Base-by-base conservation (phyloP, 2,329 filamentous ascomycete species). In the Apiospora kogelbergensis region DNA sequence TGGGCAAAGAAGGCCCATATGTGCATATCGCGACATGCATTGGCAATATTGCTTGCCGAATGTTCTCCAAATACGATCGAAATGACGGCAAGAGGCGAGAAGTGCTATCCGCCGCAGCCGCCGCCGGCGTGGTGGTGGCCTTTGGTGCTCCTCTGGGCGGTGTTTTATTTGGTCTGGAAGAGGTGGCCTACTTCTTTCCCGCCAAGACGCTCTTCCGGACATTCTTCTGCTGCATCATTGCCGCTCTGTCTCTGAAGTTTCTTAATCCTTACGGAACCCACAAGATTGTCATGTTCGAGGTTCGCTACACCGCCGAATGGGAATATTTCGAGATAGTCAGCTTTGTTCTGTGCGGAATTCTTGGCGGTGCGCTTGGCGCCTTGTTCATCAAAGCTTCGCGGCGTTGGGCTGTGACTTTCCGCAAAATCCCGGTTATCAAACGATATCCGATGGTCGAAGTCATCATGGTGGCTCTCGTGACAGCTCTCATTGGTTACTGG, bases 21-120 rank as follows among this genome's bases (percentile, higher is more conserved):
- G 96, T 99, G n/a, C 96, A 99, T 79, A 97, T 98, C 76, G 94
- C 95, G 0, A 93, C 95, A 0, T 97, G 95, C 74, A 91, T 98
- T 26, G 96, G 96, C 69, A 99, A 99, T 75, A 97, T 99, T 77
- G 90, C 92, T 41, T 98, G 95, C 76, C 93, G 96, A 76, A 80
- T 98, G n/a, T 98, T 98, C 75, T 83, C 89, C 71, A 99, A 99
- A 78, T 99, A 98, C 79, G 94, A 96, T 74, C 86, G 89, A 72
- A 99, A 99, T 75, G 96, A 99, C 76, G 96, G 90, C 67, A 99
- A 99, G 80, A 87, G 96, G 72, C 90, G 96, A 78, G 95, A 98
- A 79, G 92, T 97, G 0, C 84, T 98, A n/a, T 97, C 94, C 63
- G 95, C 95, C 0, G 94, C 94, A 26, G 95, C 95, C 0, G 94